Evolutionary conservation across 2,329 filamentous ascomycete species (phyloP), one percentile per base, ranked within the genome.

Genomic region (Neofusicoccum parvum): DNA sequence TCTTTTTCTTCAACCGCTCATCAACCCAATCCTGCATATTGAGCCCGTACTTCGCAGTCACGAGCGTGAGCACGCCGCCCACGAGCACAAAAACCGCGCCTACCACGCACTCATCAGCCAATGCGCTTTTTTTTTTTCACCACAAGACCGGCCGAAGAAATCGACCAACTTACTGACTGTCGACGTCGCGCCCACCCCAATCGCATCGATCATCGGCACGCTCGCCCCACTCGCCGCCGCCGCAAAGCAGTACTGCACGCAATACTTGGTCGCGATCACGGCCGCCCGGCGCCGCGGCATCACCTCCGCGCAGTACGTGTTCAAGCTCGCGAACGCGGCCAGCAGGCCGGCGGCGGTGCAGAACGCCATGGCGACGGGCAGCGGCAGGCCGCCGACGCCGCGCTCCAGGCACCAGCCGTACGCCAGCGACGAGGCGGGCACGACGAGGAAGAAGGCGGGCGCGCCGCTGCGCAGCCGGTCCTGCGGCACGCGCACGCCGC

Each of bases 281-380:
- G 73, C 72, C 11, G 66, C 62, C 12, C 73, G 65, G 15, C 68
- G 66, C 6, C 67, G 51, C 15, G 73, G 73, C 46, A 72, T 64
- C 15, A 70, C 73, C 62, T 75, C 73, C 72, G 77, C 77, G 41
- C 76, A 74, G 62, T 79, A 80, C 0, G 79, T 80, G 63, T 80
- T 80, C 17, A 80, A 58, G 2, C 75, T 75, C 20, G 74, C 78
- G 34, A 80, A 80, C 0, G 77, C 75, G 6, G 71, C 72, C 73
- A 80, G 75, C 1, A 80, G 67, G 0, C 79, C 79, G 15, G 73
- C 66, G 0, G 76, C 78, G 12, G 75, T 69, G 1, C 73, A 68
- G 23, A 79, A 79, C 0, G 73, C 71, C 6, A 71, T 72, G 1
- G 78, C 68, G 20, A 78, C 72, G 0, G 79, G 77, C 14, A 80